These are phyloP conservation scores for Penicillium longicatenatum DNA, from an alignment of 495 filamentous ascomycete species.

Conservation along the genomic window DNA sequence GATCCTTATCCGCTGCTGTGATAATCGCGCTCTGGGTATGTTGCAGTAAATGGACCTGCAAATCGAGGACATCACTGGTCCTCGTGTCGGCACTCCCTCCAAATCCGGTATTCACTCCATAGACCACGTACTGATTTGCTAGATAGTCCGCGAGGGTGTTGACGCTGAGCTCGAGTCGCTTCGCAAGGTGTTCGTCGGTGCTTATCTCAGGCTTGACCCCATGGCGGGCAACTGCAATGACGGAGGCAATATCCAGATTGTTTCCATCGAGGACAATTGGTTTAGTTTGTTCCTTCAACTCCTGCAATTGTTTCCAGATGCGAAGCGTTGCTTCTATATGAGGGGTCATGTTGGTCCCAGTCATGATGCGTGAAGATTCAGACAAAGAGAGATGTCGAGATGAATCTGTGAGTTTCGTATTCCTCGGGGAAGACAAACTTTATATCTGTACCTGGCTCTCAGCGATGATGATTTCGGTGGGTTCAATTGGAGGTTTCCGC, in stretches of 20 bases:
- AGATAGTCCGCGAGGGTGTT: conserved; percentile 15
- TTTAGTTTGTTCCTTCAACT: conserved; percentile 8
- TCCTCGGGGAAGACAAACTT: not conserved
- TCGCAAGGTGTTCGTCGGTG: conserved; percentile 10
- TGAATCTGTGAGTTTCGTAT: not conserved
- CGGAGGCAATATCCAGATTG: conserved; percentile 19
- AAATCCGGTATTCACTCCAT: conserved; percentile 68
- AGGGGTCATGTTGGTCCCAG: conserved; percentile 1
- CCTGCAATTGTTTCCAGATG: conserved; percentile 7
- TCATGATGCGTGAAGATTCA: not conserved
- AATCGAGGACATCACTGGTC: conserved; percentile 36
- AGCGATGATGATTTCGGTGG: not conserved
- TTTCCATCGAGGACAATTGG: conserved; percentile 19
- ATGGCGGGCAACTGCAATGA: conserved; percentile 20
- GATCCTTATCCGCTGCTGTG: conserved; percentile 27
- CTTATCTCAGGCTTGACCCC: conserved; percentile 14
- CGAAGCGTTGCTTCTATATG: conserved; percentile 6
- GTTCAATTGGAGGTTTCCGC: not conserved
- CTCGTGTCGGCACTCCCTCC: conserved; percentile 66
- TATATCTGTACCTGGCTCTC: not conserved
- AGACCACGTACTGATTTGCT: conserved; percentile 15
- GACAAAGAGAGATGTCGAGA: not conserved
- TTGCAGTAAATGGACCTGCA: conserved; percentile 57
- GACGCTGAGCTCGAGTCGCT: conserved; percentile 15
- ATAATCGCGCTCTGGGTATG: conserved; percentile 55